Evolutionary conservation across 306 rosid species (phyloP), one percentile per base, ranked within the genome.

Genomic region (Vigna reflexopilosa): DNA sequence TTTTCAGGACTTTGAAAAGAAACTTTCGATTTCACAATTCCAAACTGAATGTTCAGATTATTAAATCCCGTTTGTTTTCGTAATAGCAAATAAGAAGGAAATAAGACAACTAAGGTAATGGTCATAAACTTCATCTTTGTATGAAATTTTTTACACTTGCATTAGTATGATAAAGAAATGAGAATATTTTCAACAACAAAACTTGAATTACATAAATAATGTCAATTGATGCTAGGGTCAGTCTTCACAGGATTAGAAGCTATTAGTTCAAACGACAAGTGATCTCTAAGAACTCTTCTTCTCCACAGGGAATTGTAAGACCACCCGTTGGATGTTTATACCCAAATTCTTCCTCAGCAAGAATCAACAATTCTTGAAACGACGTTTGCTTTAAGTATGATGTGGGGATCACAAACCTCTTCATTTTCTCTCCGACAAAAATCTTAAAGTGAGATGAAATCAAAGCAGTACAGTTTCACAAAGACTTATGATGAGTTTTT

Each of bases 271-370:
- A 80, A 28, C 49, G 28, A 52, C 74, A 82, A 48, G 75, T 80
- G 7, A 22, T 73, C 6, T 73, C 42, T 45, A 64, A 9, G 75
- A 80, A 73, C 2, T 44, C 28, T 8, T 67, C 70, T 55, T 81
- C 71, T 11, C 48, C 4, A 11, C 83, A 85, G 1, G 85, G 83
- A 51, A 85, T 81, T 26, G 85, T 85, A 70, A 85, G 79, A 13
- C 81, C 85, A 5, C 85, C 85, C 75, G 58, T 85, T 34, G 83
- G 85, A 81, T 85, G 85, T 6, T 81, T 65, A 36, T 71, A 85
- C 28, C 80, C 83, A 2, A 63, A 80, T 54, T 73, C 67, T 73
- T 42, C 69, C 13, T 73, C 79, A 0, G 70, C 70, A 36, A 8
- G 50, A 38, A 9, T 64, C 45, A 64, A 34, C 24, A 64, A 64